Conservation (phyloP, 495 filamentous ascomycete species). For the Beverwykella pulmonaria region DNA sequence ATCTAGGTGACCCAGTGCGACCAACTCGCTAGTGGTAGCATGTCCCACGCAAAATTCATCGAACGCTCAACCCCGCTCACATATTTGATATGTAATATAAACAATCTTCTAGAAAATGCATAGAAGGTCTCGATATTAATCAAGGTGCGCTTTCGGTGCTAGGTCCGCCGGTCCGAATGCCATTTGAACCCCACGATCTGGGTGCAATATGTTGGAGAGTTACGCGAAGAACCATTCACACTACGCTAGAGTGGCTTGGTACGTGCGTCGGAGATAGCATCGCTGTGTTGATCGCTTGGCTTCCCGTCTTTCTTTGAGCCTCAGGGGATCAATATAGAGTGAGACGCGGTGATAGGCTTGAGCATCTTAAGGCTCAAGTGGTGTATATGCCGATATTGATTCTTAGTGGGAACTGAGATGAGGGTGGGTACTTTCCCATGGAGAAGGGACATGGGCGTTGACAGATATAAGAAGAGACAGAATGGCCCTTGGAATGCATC, state of each 20-base stretch:
- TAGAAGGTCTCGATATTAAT: slow-evolving; percentile 11
- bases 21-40: too few relatives aligned
- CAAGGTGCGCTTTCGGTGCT: not conserved
- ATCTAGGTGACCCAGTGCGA: too few relatives aligned
- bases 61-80: too few relatives aligned
- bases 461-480: not conserved
- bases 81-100: not conserved
- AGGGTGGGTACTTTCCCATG: not conserved
- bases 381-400: not conserved
- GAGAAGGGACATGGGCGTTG: not conserved
- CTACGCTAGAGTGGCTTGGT: not conserved
- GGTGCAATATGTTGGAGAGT: slow-evolving; percentile 1
- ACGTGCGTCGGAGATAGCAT: not conserved
- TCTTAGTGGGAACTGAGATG: not conserved
- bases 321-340: not conserved
- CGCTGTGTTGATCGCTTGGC: not conserved
- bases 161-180: slow-evolving; percentile 13
- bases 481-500: not conserved
- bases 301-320: not conserved
- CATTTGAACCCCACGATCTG: not conserved
- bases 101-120: slow-evolving; percentile 12
- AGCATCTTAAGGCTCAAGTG: not conserved
- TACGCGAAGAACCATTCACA: not conserved
- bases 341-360: not conserved
- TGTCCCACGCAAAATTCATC: too few relatives aligned